Conservation (phyloP, 495 filamentous ascomycete species). For the Aspergillus heteromorphus region DNA sequence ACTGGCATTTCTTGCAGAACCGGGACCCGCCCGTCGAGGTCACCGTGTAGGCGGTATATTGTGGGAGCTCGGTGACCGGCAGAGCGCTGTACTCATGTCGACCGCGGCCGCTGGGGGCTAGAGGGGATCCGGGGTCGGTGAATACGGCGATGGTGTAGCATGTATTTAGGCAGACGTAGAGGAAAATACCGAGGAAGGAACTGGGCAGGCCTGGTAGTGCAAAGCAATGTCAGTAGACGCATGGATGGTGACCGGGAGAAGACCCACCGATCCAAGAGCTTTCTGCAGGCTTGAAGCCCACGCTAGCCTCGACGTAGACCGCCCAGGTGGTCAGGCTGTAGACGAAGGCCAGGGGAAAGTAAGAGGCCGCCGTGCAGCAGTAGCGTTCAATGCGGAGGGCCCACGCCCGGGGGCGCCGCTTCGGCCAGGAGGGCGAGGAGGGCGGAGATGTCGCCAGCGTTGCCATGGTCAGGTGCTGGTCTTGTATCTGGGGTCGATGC, state of each 20-base stretch:
- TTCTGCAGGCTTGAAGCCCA: conserved; percentile 56
- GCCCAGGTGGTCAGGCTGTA: conserved; percentile 89
- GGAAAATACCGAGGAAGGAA: conserved; percentile 56
- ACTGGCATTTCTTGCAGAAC: conserved; percentile 96
- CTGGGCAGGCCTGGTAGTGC: conserved; percentile 29
- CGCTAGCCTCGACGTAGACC: conserved; percentile 74
- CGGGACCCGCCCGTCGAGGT: conserved; percentile 79
- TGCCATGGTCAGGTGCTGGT: conserved; percentile 28
- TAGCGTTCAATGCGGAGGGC: conserved; percentile 74
- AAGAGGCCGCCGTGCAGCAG: conserved; percentile 74
- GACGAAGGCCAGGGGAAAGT: conserved; percentile 85
- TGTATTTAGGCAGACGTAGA: conserved; percentile 79
- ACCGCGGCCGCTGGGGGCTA: conserved; percentile 36
- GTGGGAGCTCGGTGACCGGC: conserved; percentile 55
- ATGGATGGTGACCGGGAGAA: neutral
- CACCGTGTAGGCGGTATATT: conserved; percentile 73
- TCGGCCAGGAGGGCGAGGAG: conserved; percentile 45
- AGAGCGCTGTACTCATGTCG: conserved; percentile 55
- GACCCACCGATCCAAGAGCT: conserved; percentile 64
- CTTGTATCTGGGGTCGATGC: neutral
- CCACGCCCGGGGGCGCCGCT: conserved; percentile 52
- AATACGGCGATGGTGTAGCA: conserved; percentile 91
- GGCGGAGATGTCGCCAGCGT: conserved; percentile 38
- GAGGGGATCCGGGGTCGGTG: conserved; percentile 73
- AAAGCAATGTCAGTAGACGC: conserved; percentile 1